phyloP scores from a whole-genome alignment of 306 rosid genomes.

The Clitoria ternatea region DNA sequence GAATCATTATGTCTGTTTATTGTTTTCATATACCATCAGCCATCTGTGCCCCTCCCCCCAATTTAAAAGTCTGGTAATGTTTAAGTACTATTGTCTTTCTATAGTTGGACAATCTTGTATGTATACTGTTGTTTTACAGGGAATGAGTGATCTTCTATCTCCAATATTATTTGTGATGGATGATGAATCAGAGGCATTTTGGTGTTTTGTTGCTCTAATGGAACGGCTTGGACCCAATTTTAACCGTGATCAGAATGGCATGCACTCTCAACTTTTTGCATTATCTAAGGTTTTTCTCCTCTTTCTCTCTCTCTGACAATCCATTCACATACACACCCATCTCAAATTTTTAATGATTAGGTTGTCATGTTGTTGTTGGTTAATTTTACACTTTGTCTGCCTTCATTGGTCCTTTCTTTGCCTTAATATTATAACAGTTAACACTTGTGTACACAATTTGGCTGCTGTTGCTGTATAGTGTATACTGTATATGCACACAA shows the following conservation, averaged over 20 bases:
- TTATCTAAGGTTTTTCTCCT: slow-evolving; percentile 70
- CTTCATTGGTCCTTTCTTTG: not conserved
- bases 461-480: not conserved
- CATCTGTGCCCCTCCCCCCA: not conserved
- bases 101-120: slow-evolving; percentile 11
- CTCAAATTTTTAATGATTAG: not conserved
- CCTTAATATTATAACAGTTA: not conserved
- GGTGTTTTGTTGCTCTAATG: slow-evolving; percentile 96
- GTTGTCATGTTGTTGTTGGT: not conserved
- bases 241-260: slow-evolving; percentile 98
- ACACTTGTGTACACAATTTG: not conserved
- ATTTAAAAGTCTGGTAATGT: not conserved
- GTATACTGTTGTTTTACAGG: slow-evolving; percentile 45
- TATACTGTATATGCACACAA: not conserved
- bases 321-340: not conserved
- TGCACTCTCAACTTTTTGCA: slow-evolving; percentile 99
- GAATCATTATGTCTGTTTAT: not conserved
- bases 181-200: slow-evolving; percentile 91
- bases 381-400: not conserved
- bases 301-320: slow-evolving; percentile 9
- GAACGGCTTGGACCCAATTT: slow-evolving; percentile 97
- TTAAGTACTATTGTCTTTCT: not conserved
- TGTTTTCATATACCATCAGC: not conserved
- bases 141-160: slow-evolving; percentile 97
- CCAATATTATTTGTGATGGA: slow-evolving; percentile 82